phyloP scores from a whole-genome alignment of 2,329 filamentous ascomycete genomes.

The Clonostachys solani region DNA sequence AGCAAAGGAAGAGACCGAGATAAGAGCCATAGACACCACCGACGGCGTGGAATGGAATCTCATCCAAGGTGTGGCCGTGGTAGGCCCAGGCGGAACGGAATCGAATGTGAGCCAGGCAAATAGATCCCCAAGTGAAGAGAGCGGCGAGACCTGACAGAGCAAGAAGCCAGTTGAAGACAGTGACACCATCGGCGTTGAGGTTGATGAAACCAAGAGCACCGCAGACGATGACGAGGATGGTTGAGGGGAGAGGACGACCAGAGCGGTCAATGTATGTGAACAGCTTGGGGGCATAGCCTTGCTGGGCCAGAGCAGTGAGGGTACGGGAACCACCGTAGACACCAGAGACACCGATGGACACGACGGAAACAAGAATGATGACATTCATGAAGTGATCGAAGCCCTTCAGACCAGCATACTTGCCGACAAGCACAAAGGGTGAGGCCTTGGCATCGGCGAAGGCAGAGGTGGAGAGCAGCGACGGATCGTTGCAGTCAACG shows the following conservation, averaged over 20 bases:
- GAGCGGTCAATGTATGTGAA: conserved; percentile 46
- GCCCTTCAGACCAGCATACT: conserved; percentile 36
- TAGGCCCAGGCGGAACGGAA: conserved; percentile 56
- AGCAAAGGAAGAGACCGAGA: conserved; percentile 53
- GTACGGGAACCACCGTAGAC: conserved; percentile 49
- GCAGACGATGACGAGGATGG: conserved; percentile 33
- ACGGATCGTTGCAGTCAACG: conserved; percentile 28
- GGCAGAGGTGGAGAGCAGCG: conserved; percentile 26
- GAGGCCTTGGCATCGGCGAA: conserved; percentile 29
- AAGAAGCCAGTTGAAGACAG: conserved; percentile 58
- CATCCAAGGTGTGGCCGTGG: conserved; percentile 57
- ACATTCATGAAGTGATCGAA: conserved; percentile 46
- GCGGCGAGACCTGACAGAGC: conserved; percentile 56
- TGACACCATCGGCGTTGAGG: conserved; percentile 32
- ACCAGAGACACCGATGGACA: conserved; percentile 46
- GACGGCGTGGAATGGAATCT: conserved; percentile 61
- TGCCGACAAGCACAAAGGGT: conserved; percentile 42
- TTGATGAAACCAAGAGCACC: conserved; percentile 40
- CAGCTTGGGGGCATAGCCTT: conserved; percentile 44
- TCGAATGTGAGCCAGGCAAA: conserved; percentile 60
- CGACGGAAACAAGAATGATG: conserved; percentile 44
- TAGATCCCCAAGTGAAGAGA: conserved; percentile 61
- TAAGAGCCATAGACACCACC: conserved; percentile 61
- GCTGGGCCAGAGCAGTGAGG: conserved; percentile 44
- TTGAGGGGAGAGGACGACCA: conserved; percentile 41